Evolutionary conservation across 2,329 filamentous ascomycete species (phyloP).

Genomic region (Hypoxylon sp.): DNA sequence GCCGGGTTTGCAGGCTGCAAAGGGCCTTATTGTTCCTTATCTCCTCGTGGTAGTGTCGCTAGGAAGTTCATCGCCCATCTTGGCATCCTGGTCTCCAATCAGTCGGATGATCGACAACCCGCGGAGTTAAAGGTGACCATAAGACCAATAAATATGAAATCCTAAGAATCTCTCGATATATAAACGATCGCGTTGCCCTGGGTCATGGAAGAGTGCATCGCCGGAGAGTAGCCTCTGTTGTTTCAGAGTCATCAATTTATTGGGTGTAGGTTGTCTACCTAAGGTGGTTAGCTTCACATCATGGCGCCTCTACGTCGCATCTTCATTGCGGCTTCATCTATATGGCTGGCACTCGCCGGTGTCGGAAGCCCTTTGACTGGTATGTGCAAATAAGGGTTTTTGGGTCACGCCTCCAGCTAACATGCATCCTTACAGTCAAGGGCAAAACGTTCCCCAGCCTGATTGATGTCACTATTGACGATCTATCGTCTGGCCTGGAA

Average conservation of each 20-base stretch:
- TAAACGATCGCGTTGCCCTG: not conserved
- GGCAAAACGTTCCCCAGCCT: slow-evolving; percentile 30
- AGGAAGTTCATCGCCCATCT: not conserved
- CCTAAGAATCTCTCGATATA: not conserved
- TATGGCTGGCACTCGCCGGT: slow-evolving; percentile 1
- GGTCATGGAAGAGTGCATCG: not conserved
- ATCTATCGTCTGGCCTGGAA: slow-evolving; percentile 44
- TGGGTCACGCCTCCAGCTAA: not conserved
- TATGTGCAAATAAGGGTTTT: not conserved
- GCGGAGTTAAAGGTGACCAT: slow-evolving; percentile 9
- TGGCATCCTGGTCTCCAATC: slow-evolving; percentile 6
- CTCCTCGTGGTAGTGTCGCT: not conserved
- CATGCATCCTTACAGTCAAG: slow-evolving; percentile 1
- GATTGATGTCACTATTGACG: slow-evolving; percentile 44
- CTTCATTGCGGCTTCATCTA: slow-evolving; percentile 4
- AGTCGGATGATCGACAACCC: slow-evolving; percentile 6
- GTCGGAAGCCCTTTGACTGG: slow-evolving; percentile 8
- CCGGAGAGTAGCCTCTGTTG: not conserved
- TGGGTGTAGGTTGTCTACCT: no score
- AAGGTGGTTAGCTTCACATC: no score
- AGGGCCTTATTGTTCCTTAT: not conserved
- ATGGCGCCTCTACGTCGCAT: slow-evolving; percentile 6
- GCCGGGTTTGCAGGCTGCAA: not conserved
- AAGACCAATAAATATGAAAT: not conserved
- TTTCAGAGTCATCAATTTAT: not conserved